Conservation (phyloP, 169 alveolate genomes). For the Cryptosporidium ryanae region DNA sequence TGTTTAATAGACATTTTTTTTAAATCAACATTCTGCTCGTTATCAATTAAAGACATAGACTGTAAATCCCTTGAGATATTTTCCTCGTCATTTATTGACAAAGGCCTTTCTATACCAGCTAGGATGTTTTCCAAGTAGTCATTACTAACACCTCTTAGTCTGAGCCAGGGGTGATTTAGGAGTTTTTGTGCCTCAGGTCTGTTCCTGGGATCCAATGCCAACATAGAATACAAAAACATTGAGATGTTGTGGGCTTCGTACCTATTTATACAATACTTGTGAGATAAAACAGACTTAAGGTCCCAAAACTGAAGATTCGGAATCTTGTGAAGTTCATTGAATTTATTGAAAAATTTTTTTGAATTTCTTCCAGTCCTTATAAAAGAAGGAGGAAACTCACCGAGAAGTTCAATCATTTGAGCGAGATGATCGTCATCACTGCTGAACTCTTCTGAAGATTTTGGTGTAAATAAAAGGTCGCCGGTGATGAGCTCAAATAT, state of each 20-base stretch:
- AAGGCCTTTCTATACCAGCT: conserved; percentile 58
- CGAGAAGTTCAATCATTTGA: conserved; percentile 91
- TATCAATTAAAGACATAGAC: conserved; percentile 21
- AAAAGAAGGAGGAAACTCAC: conserved; percentile 90
- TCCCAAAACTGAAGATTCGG: conserved; percentile 70
- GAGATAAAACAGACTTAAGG: conserved; percentile 51
- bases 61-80: conserved; percentile 57
- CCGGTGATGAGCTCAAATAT: conserved; percentile 98
- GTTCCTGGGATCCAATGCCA: conserved; percentile 52
- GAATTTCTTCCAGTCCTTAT: conserved; percentile 85
- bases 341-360: conserved; percentile 40
- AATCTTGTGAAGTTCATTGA: conserved; percentile 36
- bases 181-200: conserved; percentile 59
- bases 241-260: conserved; percentile 59
- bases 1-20: conserved; percentile 48
- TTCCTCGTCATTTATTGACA: conserved; percentile 19
- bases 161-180: conserved; percentile 67
- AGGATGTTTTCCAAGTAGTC: conserved; percentile 66
- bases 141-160: conserved; percentile 49
- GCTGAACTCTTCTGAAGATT: conserved; percentile 87
- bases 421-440: conserved; percentile 94
- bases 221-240: conserved; percentile 23
- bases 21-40: conserved; percentile 2
- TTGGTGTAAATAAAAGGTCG: conserved; percentile 97
- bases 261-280: conserved; percentile 51